Percentiles rank a stretch among this genome's conserved stretches.
Conservation (phyloP, 1,284 basidiomycete species). For the Apiotrichum brassicae region DNA sequence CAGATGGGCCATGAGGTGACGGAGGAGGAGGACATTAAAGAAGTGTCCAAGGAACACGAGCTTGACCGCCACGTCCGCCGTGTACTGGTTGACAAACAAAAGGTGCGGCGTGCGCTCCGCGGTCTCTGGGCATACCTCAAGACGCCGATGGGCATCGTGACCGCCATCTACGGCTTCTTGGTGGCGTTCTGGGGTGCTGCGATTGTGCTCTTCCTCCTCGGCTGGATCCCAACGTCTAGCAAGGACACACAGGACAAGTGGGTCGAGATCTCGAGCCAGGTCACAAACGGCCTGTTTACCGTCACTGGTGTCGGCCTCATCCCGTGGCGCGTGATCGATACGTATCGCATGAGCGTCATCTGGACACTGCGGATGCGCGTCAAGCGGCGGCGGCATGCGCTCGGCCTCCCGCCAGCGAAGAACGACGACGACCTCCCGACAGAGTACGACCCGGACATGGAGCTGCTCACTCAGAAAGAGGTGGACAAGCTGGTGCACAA, state of each 20-base stretch:
- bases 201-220: conserved; percentile 64
- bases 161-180: conserved; percentile 71
- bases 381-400: conserved; percentile 54
- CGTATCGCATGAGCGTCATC: conserved; percentile 67
- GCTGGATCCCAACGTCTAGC: conserved; percentile 40
- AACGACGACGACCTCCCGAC: conserved; percentile 66
- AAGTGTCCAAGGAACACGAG: conserved; percentile 22
- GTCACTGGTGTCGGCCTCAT: conserved; percentile 59
- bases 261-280: conserved; percentile 62
- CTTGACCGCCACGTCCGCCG: conserved; percentile 63
- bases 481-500: conserved; percentile 61
- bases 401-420: conserved; percentile 60
- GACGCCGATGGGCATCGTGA: conserved; percentile 62
- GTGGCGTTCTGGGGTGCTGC: conserved; percentile 78
- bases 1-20: background rate
- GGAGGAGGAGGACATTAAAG: conserved; percentile 4
- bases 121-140: conserved; percentile 79
- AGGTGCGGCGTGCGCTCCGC: conserved; percentile 56
- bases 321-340: conserved; percentile 68
- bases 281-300: conserved; percentile 75
- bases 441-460: conserved; percentile 52
- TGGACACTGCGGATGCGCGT: conserved; percentile 64
- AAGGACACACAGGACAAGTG: conserved; percentile 40
- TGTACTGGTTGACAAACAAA: conserved; percentile 62
- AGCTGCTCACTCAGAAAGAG: conserved; percentile 59